Evolutionary conservation across 192 early-diverging fungal species (phyloP), one percentile per base, ranked within the genome.

Genomic region (Blastocladiella britannica): DNA sequence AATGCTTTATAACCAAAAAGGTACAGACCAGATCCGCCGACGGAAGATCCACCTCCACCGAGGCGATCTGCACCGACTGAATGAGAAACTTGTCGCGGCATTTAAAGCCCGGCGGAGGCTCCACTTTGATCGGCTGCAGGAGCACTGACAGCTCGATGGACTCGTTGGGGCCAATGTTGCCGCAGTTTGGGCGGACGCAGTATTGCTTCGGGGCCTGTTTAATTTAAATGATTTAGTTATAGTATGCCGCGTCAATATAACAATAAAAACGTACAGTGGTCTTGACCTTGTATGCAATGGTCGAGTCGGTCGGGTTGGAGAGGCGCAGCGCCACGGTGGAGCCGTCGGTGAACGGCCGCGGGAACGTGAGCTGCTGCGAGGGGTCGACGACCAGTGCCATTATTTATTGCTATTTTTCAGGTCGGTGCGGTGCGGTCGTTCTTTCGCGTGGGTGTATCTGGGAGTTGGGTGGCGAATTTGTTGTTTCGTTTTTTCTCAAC

Each of bases 41-140:
- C 24, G 74, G 67, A 60, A 87, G 65, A 2, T 67, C 67, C 55
- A 84, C 73, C 57, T 82, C 69, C 51, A 87, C 81, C 25, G 70
- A 69, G 22, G 82, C 75, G 20, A 93, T 78, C 62, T 77, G 72
- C 57, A 94, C 80, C 61, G 79, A 85, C 67, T 91, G 88, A 25
- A 98, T 79, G 53, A 95, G 68, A 61, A 98, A 98, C 72, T 98
- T 98, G 79, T 98, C 94, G 61, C 88, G 88, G 74, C 88, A 88
- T 61, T 85, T 89, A 60, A 70, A 80, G 57, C 84, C 85, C 1
- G 68, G 60, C 23, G 85, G 73, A 20, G 81, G 82, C 27, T 92
- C 89, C 56, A 85, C 86, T 65, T 76, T 77, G 76, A 89, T 83
- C 8, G 87, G 81, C 67, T 97, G 91, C 61, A 93, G 72, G 55